Conservation (phyloP, 306 rosid genomes). For the Erythrophleum fordii region DNA sequence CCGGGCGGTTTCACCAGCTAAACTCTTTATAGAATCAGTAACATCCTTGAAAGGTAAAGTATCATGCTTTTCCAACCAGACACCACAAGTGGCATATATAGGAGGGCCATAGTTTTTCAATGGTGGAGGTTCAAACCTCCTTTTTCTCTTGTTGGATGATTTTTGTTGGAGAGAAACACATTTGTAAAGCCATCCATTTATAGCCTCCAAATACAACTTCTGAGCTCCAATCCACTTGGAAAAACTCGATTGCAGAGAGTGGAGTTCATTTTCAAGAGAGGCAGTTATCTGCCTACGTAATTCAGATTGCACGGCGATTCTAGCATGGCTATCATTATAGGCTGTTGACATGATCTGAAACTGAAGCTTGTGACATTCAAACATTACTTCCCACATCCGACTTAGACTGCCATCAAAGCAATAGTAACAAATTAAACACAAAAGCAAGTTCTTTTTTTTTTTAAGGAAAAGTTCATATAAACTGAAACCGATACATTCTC, state of each 20-base stretch:
- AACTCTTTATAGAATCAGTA: constrained; percentile 59
- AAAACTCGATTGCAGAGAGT: constrained; percentile 62
- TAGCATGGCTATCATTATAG: constrained; percentile 54
- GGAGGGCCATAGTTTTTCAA: constrained; percentile 62
- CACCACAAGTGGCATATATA: constrained; percentile 63
- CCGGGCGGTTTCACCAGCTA: constrained; percentile 62
- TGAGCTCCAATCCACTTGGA: constrained; percentile 86
- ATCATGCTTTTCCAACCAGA: constrained; percentile 66
- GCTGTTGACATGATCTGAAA: constrained; percentile 66
- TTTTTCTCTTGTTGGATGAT: constrained; percentile 63
- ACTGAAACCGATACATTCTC: background rate
- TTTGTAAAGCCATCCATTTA: constrained; percentile 78
- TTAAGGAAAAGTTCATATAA: constrained; percentile 12
- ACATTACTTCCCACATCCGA: constrained; percentile 96
- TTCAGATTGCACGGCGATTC: constrained; percentile 68
- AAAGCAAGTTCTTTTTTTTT: constrained; percentile 9
- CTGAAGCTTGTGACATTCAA: constrained; percentile 85
- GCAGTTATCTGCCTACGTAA: constrained; percentile 61
- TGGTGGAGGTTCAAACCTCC: constrained; percentile 33
- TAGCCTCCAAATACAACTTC: constrained; percentile 67
- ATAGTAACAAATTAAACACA: constrained; percentile 39
- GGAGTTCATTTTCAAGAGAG: constrained; percentile 77
- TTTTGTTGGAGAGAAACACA: constrained; percentile 61
- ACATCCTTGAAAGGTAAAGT: constrained; percentile 58
- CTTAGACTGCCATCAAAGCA: constrained; percentile 59